Evolutionary conservation across 768 basidiomycete genomes (phyloP).

Genomic region (Leucocoprinus leucothites): DNA sequence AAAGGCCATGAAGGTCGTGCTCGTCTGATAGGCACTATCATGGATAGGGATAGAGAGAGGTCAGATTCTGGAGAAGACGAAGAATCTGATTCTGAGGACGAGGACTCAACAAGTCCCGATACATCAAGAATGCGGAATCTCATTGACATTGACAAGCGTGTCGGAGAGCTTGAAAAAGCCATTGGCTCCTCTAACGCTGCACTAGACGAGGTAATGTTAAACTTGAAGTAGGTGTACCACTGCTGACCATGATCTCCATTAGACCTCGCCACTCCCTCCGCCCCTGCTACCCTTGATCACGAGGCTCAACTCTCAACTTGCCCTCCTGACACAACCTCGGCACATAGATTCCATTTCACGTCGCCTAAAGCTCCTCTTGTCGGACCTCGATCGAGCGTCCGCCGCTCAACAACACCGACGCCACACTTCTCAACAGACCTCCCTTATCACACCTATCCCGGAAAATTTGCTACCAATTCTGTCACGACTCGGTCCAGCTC

Average conservation of each 20-base stretch:
- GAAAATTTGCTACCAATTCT: slow-evolving; percentile 71
- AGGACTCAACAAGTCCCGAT: slow-evolving; percentile 16
- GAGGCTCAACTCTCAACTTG: slow-evolving; percentile 81
- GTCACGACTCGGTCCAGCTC: slow-evolving; percentile 63
- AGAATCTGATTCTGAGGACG: not conserved
- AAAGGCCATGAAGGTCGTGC: slow-evolving; percentile 65
- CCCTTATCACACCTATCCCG: slow-evolving; percentile 28
- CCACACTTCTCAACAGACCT: slow-evolving; percentile 38
- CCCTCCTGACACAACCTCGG: slow-evolving; percentile 89
- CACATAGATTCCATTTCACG: slow-evolving; percentile 95
- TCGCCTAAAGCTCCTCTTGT: slow-evolving; percentile 85
- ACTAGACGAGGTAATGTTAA: slow-evolving; percentile 70
- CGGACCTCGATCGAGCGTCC: slow-evolving; percentile 86
- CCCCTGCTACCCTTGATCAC: slow-evolving; percentile 81
- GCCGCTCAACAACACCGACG: slow-evolving; percentile 47
- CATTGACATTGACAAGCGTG: slow-evolving; percentile 77
- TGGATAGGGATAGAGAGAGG: slow-evolving; percentile 30
- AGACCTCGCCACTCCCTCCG: slow-evolving; percentile 72
- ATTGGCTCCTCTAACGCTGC: slow-evolving; percentile 80
- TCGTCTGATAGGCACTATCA: slow-evolving; percentile 56
- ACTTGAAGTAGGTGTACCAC: not conserved
- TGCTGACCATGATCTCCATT: not conserved
- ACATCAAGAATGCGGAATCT: slow-evolving; percentile 46
- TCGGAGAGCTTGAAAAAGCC: slow-evolving; percentile 79
- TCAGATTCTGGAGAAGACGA: slow-evolving; percentile 17